Conservation (phyloP, 257 asterid species). For the Salvia miltiorrhiza region DNA sequence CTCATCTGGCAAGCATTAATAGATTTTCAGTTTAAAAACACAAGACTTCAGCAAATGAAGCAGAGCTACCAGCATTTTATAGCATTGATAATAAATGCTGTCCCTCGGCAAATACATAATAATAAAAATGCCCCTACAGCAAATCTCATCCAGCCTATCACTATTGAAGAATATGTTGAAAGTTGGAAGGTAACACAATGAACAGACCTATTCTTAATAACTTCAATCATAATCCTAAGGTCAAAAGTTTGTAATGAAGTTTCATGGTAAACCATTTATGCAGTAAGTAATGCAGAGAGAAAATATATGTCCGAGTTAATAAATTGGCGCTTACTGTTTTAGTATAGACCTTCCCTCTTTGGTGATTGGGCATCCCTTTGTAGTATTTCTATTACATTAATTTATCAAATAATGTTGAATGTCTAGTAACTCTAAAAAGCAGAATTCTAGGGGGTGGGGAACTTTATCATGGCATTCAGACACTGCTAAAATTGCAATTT, state of each 20-base stretch:
- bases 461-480: no score
- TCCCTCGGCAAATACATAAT: background rate
- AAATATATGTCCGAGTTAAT: no score
- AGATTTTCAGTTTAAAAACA: constrained; percentile 16
- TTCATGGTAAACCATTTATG: background rate
- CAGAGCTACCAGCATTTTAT: background rate
- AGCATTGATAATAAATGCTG: background rate
- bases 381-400: no score
- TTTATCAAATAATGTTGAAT: no score
- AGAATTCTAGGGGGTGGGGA: no score
- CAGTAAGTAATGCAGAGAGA: no score
- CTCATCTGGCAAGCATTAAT: constrained; percentile 67
- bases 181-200: background rate
- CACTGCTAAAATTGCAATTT: no score
- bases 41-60: background rate
- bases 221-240: background rate
- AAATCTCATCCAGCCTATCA: background rate
- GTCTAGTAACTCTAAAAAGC: no score
- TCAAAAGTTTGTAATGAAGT: background rate
- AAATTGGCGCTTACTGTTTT: no score
- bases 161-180: background rate
- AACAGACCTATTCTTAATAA: background rate
- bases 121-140: background rate
- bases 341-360: no score
- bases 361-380: no score